Percentiles rank a stretch among this genome's conserved stretches.
These are phyloP conservation scores for Lasiosphaeria ovina DNA, from an alignment of 495 filamentous ascomycete genomes.

Conservation along the genomic window DNA sequence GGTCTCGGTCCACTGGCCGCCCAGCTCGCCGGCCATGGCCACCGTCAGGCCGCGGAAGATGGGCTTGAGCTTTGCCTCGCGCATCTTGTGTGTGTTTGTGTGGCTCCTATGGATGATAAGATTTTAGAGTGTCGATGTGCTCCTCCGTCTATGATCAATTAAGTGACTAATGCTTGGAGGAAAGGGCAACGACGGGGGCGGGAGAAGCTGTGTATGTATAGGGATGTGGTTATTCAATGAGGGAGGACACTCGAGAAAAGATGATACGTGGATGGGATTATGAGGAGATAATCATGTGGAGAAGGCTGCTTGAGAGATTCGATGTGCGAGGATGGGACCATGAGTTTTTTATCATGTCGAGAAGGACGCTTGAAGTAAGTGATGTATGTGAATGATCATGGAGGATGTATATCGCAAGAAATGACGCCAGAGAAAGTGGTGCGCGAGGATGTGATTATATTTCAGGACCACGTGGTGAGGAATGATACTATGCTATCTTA, in stretches of 20 bases:
- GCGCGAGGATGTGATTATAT: too few species aligned
- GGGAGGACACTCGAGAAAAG: neutral
- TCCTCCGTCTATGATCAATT: neutral
- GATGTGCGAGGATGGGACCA: too few species aligned
- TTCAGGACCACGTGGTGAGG: too few species aligned
- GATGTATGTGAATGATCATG: too few species aligned
- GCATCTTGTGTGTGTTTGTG: neutral
- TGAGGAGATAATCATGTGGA: too few species aligned
- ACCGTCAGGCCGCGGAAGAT: constrained; percentile 33
- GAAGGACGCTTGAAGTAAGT: too few species aligned
- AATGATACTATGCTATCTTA: too few species aligned
- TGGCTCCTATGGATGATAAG: neutral
- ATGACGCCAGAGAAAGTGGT: too few species aligned
- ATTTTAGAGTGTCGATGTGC: neutral
- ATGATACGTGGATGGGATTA: too few species aligned
- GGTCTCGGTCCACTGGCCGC: constrained; percentile 26
- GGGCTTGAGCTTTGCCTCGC: constrained; percentile 13
- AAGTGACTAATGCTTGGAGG: neutral
- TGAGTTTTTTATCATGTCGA: too few species aligned
- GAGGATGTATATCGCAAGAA: too few species aligned
- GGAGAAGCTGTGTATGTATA: neutral
- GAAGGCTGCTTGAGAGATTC: too few species aligned
- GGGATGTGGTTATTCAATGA: neutral
- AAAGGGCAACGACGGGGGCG: neutral
- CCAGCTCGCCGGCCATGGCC: constrained; percentile 30